Base-by-base conservation (phyloP, 768 basidiomycete species). In the Termitomyces eurrhizus region DNA sequence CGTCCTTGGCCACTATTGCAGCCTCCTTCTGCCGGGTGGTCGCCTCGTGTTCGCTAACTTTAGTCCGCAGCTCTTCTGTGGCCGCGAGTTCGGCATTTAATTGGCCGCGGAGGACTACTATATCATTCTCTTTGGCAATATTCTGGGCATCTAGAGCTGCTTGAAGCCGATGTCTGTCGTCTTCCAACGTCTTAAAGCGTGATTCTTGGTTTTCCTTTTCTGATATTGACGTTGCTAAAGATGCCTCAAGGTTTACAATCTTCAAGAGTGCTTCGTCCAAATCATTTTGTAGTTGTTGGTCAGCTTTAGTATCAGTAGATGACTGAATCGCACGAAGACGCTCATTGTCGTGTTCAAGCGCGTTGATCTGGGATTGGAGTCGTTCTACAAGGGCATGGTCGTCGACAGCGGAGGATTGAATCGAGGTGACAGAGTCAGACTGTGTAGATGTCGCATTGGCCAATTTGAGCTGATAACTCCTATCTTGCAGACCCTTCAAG, bases 321-420 rank as follows among this genome's bases (percentile, higher is more conserved):
- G 69, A 69, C 18, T 75, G 62, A 8, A 71, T 66, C 24, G 71
- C 64, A 56, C 80, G 81, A 33, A 93, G 74, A 24, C 86, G 81
- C 53, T 78, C 77, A 60, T 88, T 90, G 69, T 93, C 91, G 58
- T 83, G 83, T 68, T 92, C 88, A 9, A 90, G 76, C 1, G 82
- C 79, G 59, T 86, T 81, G 36, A 92, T 67, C 21, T 83, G 77
- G 6, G 74, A 80, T 54, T 80, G 82, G 51, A 83, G 73, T 62
- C 73, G 72, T 24, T 78, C 77, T 7, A 80, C 56, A 29, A 77
- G 67, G 6, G 62, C 59, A 12, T 71, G 72, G 51, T 82, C 72
- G 29, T 81, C 80, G 0, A 67, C 65, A 14, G 63, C 55, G 11
- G 67, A 57, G 1, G 77, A 75, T 16, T 69, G 65, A 37, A 68